Base-by-base conservation (phyloP, 371 early-diverging fungal genomes). In the Mortierella sp. region DNA sequence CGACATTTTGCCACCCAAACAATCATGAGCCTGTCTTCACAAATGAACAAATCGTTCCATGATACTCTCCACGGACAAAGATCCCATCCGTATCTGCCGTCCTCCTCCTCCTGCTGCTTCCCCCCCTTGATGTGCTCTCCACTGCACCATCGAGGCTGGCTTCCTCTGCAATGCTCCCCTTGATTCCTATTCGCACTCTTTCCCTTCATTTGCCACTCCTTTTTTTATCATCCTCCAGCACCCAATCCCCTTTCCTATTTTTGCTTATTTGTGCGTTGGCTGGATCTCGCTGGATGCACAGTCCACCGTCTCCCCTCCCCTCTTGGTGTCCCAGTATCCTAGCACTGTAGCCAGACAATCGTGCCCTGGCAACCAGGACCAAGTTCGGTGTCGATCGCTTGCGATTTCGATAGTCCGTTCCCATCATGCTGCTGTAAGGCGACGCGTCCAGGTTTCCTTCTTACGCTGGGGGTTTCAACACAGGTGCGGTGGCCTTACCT, bases 211-310 rank as follows among this genome's bases (percentile, higher is more conserved):
- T 65, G 58, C 72, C 72, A 71, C 72, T 71, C 72, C 67, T 72
- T 72, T 71, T 69, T 56, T 55, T 34, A 50, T 56, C 51, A 42
- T 51, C 43, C 43, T 64, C 42, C 55, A 54, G 66, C 61, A 61
- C 45, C 66, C 51, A 46, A 41, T 51, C 57, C 52, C 72, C 48
- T 56, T 65, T 72, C 72, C 72, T 66, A 71, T 71, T 71, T 71
- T 54, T 61, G n/a, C 47, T 56, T 28, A n/a, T n/a, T 27, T 56
- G n/a, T 41, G 45, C 48, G 18, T 30, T 57, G 19, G 56, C 61
- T 50, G 51, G 57, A 59, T 63, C 34, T 53, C 54, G 47, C 54
- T 57, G 50, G 31, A 13, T 55, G n/a, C 34, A 31, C 52, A 51
- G 21, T 46, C 55, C 41, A 48, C 49, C 55, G 26, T 38, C 63